Conservation (phyloP, 441 rosid species). For the Erodium chrysanthum region DNA sequence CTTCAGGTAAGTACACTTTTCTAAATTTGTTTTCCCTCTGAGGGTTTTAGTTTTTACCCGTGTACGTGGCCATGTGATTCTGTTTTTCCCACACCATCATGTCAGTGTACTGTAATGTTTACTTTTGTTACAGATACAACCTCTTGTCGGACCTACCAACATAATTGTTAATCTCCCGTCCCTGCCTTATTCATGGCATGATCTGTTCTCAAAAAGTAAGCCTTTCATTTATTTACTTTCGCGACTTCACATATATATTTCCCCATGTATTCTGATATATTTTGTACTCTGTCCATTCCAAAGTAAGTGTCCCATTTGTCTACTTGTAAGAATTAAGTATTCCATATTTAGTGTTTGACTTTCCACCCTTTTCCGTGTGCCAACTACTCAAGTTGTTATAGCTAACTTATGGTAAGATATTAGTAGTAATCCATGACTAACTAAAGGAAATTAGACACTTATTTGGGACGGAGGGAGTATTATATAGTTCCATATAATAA, state of each 20-base stretch:
- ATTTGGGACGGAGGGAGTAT: not conserved
- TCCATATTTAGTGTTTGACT: not conserved
- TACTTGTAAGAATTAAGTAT: not conserved
- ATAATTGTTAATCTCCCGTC: slow-evolving; percentile 37
- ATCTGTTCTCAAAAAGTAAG: slow-evolving; percentile 81
- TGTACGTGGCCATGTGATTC: slow-evolving; percentile 5
- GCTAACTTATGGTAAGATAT: not conserved
- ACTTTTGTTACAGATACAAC: slow-evolving; percentile 59
- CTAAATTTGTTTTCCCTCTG: slow-evolving; percentile 18
- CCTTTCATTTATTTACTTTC: slow-evolving; percentile 16
- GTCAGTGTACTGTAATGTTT: slow-evolving; percentile 14
- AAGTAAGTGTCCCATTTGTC: not conserved
- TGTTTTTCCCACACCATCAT: not conserved
- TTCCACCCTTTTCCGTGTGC: not conserved
- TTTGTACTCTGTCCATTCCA: not conserved
- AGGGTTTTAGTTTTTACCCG: slow-evolving; percentile 1
- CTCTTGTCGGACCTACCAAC: slow-evolving; percentile 72
- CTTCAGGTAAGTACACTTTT: slow-evolving; percentile 65
- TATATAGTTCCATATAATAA: not conserved
- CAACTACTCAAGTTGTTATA: not conserved
- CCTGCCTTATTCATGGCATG: slow-evolving; percentile 87
- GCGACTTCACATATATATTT: not conserved
- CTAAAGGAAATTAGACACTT: not conserved
- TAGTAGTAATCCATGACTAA: not conserved
- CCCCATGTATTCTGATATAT: slow-evolving; percentile 2